Conservation (phyloP, 768 basidiomycete species). For the Stropharia rugosoannulata region DNA sequence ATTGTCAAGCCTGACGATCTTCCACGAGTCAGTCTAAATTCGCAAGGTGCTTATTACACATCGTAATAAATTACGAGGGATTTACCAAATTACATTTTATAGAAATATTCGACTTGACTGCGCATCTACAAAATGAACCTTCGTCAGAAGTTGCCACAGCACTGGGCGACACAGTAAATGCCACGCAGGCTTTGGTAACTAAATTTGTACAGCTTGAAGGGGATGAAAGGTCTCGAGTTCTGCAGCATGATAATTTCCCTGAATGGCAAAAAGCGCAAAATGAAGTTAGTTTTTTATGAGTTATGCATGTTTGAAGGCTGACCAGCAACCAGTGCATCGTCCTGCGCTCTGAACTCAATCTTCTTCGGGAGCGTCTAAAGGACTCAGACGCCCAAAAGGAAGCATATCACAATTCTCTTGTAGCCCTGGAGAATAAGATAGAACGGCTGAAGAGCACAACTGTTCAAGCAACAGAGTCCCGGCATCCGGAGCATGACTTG, state of each 20-base stretch:
- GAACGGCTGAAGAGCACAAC: constrained; percentile 60
- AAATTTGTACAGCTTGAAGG: constrained; percentile 50
- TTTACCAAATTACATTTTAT: constrained; percentile 3
- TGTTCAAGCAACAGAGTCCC: constrained; percentile 45
- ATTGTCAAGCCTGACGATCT: constrained; percentile 54
- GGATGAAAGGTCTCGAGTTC: constrained; percentile 27
- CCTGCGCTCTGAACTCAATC: constrained; percentile 56
- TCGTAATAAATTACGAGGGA: constrained; percentile 3
- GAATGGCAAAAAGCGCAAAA: constrained; percentile 55
- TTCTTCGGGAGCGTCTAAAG: constrained; percentile 46
- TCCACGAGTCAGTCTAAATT: constrained; percentile 38
- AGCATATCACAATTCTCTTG: constrained; percentile 48
- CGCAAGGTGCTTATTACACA: constrained; percentile 32
- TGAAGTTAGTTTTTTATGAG: constrained; percentile 45
- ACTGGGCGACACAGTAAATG: constrained; percentile 53
- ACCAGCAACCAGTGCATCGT: constrained; percentile 46
- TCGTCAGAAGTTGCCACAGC: constrained; percentile 38
- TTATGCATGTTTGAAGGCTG: neutral
- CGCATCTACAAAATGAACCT: constrained; percentile 36
- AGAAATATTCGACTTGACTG: constrained; percentile 50
- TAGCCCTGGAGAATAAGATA: constrained; percentile 56
- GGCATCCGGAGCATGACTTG: constrained; percentile 20
- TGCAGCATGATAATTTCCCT: constrained; percentile 39
- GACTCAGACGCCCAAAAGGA: constrained; percentile 51
- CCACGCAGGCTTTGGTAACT: constrained; percentile 59